Conservation (phyloP, 1,284 basidiomycete genomes). For the Malassezia dermatis region DNA sequence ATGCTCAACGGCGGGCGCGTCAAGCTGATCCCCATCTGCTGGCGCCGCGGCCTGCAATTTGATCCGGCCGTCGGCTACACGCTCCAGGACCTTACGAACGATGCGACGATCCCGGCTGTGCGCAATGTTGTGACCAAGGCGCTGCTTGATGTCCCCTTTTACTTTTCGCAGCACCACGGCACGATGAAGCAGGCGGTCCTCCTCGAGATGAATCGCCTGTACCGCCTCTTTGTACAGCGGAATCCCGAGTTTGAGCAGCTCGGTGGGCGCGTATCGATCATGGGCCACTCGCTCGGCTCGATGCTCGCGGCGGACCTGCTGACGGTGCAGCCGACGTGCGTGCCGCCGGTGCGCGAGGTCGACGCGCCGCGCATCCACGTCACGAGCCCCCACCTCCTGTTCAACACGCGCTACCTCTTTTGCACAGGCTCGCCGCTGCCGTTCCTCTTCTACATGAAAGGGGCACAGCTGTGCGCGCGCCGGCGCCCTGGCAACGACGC, state of each 20-base stretch:
- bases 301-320: slow-evolving; percentile 54
- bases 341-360: slow-evolving; percentile 27
- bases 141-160: slow-evolving; percentile 52
- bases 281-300: slow-evolving; percentile 53
- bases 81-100: slow-evolving; percentile 44
- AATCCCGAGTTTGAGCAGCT: slow-evolving; percentile 50
- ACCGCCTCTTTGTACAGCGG: slow-evolving; percentile 54
- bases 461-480: slow-evolving; percentile 54
- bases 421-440: slow-evolving; percentile 54
- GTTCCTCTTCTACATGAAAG: slow-evolving; percentile 54
- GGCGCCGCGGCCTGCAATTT: slow-evolving; percentile 52
- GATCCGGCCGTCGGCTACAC: slow-evolving; percentile 50
- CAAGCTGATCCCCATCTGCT: slow-evolving; percentile 55
- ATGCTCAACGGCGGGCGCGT: slow-evolving; percentile 47
- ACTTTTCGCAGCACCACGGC: slow-evolving; percentile 50
- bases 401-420: slow-evolving; percentile 52
- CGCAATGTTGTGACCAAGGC: slow-evolving; percentile 42
- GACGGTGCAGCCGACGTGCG: slow-evolving; percentile 53
- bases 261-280: slow-evolving; percentile 50
- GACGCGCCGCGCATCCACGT: slow-evolving; percentile 8
- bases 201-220: slow-evolving; percentile 47
- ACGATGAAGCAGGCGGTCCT: slow-evolving; percentile 51
- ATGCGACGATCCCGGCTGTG: slow-evolving; percentile 30
- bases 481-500: slow-evolving; percentile 48
- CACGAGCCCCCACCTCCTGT: slow-evolving; percentile 24